Base-by-base conservation (phyloP, 169 alveolate species). In the Eimeria acervulina region DNA sequence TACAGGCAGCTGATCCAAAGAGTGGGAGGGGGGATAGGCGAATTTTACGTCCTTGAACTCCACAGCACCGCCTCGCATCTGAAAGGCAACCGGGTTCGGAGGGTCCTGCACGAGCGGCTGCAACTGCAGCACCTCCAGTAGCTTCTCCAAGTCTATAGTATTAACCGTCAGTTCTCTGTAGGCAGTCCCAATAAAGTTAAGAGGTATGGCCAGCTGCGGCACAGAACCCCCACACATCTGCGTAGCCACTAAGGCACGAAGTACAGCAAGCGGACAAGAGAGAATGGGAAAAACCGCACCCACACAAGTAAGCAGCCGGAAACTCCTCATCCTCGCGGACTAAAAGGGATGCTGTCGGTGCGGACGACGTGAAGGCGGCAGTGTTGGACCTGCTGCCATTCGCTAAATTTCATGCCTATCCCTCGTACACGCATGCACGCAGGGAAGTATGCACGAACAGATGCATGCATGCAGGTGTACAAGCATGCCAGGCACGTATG, bases 191-290 rank as follows among this genome's bases (percentile, higher is more conserved):
- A 96, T 95, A 90, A 95, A 95, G 74, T 96, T 97, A 44, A 96
- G 85, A 21, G 98, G 98, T 33, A 95, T 80, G 40, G 97, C 98
- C 40, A 96, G 95, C 97, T 97, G 98, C 74, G 28, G 23, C 23
- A 28, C 66, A 31, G 52, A 26, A n/a, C 28, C 26, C 80, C 51
- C 83, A 28, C 47, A 42, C 80, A 23, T 59, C 59, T 51, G 47
- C 42, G 23, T 12, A 31, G 47, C 47, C 47, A 12, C 47, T 15
- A 10, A 15, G 12, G 15, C 70, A 26, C 42, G 21, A 47, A 44
- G 36, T n/a, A 0, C 15, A 76, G 59, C 21, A 40, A 7, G 3
- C 2, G 1, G 59, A 7, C 36, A 23, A 40, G 31, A 76, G 12
- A 5, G 21, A 19, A 15, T 42, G 63, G n/a, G n/a, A n/a, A n/a